phyloP scores from a whole-genome alignment of 1,139 yeast genomes.

The Candida sp. region DNA sequence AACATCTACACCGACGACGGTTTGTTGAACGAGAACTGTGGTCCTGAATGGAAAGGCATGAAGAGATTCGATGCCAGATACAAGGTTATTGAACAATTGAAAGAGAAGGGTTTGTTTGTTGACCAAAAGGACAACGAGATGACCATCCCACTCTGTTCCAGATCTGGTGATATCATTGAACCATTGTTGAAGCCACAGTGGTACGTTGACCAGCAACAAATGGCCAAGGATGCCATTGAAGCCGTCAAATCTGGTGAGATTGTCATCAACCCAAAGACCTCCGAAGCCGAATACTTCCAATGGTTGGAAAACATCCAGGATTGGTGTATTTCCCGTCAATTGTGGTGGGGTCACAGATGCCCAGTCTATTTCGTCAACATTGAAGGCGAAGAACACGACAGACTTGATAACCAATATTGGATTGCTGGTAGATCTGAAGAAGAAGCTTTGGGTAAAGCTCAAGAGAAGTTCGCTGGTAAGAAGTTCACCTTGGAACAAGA shows the following conservation, averaged over 20 bases:
- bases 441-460: slow-evolving; percentile 88
- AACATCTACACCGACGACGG: slow-evolving; percentile 95
- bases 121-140: slow-evolving; percentile 95
- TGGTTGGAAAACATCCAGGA: slow-evolving; percentile 98
- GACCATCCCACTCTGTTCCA: slow-evolving; percentile 92
- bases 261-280: slow-evolving; percentile 83
- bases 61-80: slow-evolving; percentile 96
- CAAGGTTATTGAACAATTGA: slow-evolving; percentile 80
- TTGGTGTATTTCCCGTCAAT: slow-evolving; percentile 99
- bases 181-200: slow-evolving; percentile 98
- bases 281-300: slow-evolving; percentile 92
- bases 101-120: slow-evolving; percentile 73
- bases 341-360: slow-evolving; percentile 99
- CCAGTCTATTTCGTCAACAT: slow-evolving; percentile 90
- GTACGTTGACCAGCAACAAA: slow-evolving; percentile 95
- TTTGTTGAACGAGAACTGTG: slow-evolving; percentile 87
- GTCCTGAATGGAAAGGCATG: slow-evolving; percentile 83
- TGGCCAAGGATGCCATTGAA: slow-evolving; percentile 87
- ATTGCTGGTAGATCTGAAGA: slow-evolving; percentile 83
- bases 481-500: slow-evolving; percentile 87
- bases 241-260: slow-evolving; percentile 87
- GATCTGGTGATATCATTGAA: slow-evolving; percentile 97
- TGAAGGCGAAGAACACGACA: slow-evolving; percentile 71
- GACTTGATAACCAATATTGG: slow-evolving; percentile 79
- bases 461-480: slow-evolving; percentile 68